A percentile compares a stretch with the other conserved stretches of the same genome.
Evolutionary conservation across 768 basidiomycete genomes (phyloP).

Genomic region (Mycena amicta): DNA sequence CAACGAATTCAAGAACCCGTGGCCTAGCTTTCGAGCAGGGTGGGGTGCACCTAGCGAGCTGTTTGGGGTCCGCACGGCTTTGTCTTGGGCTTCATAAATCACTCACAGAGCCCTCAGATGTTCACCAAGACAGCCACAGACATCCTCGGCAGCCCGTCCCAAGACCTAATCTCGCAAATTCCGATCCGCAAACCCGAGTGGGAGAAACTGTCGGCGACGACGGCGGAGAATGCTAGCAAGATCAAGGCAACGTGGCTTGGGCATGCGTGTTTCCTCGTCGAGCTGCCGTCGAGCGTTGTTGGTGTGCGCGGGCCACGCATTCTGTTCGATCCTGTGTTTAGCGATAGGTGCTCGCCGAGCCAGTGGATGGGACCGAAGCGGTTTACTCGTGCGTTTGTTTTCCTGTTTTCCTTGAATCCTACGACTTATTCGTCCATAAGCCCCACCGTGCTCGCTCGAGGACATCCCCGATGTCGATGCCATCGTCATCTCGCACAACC

Average conservation of each 20-base stretch:
- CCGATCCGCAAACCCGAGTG: slow-evolving; percentile 41
- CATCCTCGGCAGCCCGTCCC: slow-evolving; percentile 5
- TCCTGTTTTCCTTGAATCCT: background rate
- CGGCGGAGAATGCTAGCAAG: slow-evolving; percentile 25
- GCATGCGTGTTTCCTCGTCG: slow-evolving; percentile 55
- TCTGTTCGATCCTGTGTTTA: slow-evolving; percentile 55
- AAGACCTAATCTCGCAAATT: slow-evolving; percentile 21
- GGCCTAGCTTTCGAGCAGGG: slow-evolving; percentile 26
- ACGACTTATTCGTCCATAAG: too few relatives aligned
- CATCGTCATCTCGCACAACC: slow-evolving; percentile 61
- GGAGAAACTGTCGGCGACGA: slow-evolving; percentile 25
- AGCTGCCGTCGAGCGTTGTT: slow-evolving; percentile 38
- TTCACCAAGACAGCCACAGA: background rate
- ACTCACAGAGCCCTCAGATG: background rate
- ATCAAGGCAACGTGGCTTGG: slow-evolving; percentile 57
- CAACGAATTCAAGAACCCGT: slow-evolving; percentile 31
- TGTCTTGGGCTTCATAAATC: background rate
- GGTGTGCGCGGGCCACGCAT: slow-evolving; percentile 43
- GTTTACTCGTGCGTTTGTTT: slow-evolving; percentile 43
- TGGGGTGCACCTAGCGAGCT: slow-evolving; percentile 12
- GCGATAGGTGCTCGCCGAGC: slow-evolving; percentile 50
- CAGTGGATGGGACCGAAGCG: slow-evolving; percentile 48
- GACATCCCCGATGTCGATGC: slow-evolving; percentile 63
- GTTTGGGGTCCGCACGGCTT: background rate
- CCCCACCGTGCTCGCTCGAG: slow-evolving; percentile 49